Conservation (phyloP, 768 basidiomycete species). For the Mycena pura region DNA sequence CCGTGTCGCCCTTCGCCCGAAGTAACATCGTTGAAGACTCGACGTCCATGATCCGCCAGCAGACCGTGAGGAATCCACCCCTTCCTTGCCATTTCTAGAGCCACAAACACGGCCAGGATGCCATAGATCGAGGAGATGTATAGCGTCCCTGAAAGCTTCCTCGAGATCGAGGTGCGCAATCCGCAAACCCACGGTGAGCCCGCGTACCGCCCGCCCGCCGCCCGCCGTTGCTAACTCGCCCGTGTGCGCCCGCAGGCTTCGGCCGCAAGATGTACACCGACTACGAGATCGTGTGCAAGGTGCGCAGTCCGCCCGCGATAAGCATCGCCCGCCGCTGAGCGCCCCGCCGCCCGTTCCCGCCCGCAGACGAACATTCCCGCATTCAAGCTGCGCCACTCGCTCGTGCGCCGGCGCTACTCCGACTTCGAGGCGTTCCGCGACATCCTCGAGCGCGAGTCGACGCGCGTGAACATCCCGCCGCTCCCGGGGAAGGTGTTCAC, state of each 20-base stretch:
- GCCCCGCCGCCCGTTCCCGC: not conserved
- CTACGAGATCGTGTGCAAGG: slow-evolving; percentile 98
- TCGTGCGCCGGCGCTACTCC: slow-evolving; percentile 87
- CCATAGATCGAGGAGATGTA: slow-evolving; percentile 97
- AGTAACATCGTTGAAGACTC: slow-evolving; percentile 62
- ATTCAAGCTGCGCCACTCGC: slow-evolving; percentile 94
- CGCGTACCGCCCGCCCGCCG: slow-evolving; percentile 27
- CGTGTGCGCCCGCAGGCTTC: slow-evolving; percentile 64
- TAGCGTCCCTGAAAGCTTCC: slow-evolving; percentile 93
- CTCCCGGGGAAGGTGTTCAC: slow-evolving; percentile 99
- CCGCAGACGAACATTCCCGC: slow-evolving; percentile 96
- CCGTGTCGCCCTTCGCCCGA: slow-evolving; percentile 70
- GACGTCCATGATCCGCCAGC: slow-evolving; percentile 58
- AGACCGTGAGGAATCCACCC: slow-evolving; percentile 53
- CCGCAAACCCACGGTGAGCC: slow-evolving; percentile 91
- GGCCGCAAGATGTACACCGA: slow-evolving; percentile 99
- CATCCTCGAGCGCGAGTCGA: slow-evolving; percentile 95
- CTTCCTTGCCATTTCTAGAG: slow-evolving; percentile 24
- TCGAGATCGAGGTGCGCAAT: slow-evolving; percentile 97
- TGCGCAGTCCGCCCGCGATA: slow-evolving; percentile 39
- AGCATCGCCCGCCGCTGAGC: not conserved
- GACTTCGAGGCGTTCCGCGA: slow-evolving; percentile 98
- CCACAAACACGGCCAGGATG: slow-evolving; percentile 36
- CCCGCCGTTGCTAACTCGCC: not conserved
- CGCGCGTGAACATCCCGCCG: slow-evolving; percentile 96